phyloP scores from a whole-genome alignment of 495 filamentous ascomycete species.

The Daldinia bambusicola region DNA sequence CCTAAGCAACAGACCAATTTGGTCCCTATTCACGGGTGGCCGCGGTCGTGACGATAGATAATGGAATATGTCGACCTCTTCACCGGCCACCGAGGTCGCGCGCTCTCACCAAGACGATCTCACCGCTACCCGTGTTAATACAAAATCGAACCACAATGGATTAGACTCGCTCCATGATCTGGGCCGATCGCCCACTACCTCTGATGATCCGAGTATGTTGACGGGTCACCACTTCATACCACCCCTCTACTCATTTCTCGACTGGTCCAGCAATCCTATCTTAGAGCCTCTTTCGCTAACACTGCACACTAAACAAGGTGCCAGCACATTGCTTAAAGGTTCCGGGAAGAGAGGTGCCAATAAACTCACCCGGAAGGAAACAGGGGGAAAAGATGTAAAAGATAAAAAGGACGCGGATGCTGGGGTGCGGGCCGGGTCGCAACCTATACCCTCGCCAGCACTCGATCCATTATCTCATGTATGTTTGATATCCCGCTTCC shows the following conservation, averaged over 20 bases:
- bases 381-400: conserved; percentile 40
- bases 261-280: background rate
- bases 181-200: conserved; percentile 37
- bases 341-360: conserved; percentile 35
- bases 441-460: conserved; percentile 41
- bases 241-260: background rate
- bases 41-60: conserved; percentile 26
- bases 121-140: conserved; percentile 9
- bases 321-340: conserved; percentile 32
- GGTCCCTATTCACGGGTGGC: conserved; percentile 8
- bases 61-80: conserved; percentile 48
- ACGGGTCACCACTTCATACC: background rate
- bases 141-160: conserved; percentile 28
- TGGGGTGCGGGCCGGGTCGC: conserved; percentile 33
- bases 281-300: conserved; percentile 25
- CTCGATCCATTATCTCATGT: conserved; percentile 62
- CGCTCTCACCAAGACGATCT: conserved; percentile 39
- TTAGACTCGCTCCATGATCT: conserved; percentile 34
- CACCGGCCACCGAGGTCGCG: conserved; percentile 40
- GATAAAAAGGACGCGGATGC: conserved; percentile 38
- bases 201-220: conserved; percentile 39
- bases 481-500: conserved; percentile 31
- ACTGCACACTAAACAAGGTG: conserved; percentile 32
- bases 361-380: conserved; percentile 42
- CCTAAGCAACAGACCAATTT: background rate